A percentile compares a stretch with the other conserved stretches of the same genome.
Conservation (phyloP, 2,329 filamentous ascomycete genomes). For the Parafenestella ontariensis region DNA sequence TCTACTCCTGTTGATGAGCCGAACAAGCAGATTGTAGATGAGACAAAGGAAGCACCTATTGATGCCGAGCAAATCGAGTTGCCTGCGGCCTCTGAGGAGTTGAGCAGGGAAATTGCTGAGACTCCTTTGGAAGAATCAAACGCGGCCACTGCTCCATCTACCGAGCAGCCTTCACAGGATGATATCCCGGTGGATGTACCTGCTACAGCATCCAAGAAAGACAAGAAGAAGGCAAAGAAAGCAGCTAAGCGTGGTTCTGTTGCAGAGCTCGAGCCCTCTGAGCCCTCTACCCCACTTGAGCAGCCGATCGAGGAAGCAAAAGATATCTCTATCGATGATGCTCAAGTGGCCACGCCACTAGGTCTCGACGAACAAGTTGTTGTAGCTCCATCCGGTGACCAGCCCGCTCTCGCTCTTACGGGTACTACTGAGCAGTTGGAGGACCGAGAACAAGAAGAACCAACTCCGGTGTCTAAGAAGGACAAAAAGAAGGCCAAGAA, state of each 20-base stretch:
- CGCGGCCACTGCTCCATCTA: neutral
- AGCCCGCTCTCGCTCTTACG: neutral
- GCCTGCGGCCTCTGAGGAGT: neutral
- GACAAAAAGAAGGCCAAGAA: constrained; percentile 25
- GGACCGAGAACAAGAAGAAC: neutral
- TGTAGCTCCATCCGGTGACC: neutral
- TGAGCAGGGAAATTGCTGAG: neutral
- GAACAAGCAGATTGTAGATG: constrained; percentile 4
- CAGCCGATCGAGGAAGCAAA: constrained; percentile 9
- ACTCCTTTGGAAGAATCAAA: neutral
- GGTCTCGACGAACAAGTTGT: constrained; percentile 1
- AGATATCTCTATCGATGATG: neutral
- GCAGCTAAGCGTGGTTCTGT: constrained; percentile 18
- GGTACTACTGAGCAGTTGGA: neutral
- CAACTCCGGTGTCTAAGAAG: constrained; percentile 10
- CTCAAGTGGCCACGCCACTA: neutral
- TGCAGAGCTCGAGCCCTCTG: constrained; percentile 5
- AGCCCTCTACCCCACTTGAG: neutral
- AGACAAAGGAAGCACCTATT: neutral
- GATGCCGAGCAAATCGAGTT: neutral
- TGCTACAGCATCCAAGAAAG: constrained; percentile 22
- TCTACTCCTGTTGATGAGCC: constrained; percentile 8
- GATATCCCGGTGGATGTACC: neutral
- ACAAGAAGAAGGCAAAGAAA: constrained; percentile 35
- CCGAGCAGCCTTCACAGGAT: neutral